Percentiles rank a stretch among this genome's conserved stretches.
phyloP scores from a whole-genome alignment of 192 early-diverging fungal genomes.

The Funneliformis geosporum region DNA sequence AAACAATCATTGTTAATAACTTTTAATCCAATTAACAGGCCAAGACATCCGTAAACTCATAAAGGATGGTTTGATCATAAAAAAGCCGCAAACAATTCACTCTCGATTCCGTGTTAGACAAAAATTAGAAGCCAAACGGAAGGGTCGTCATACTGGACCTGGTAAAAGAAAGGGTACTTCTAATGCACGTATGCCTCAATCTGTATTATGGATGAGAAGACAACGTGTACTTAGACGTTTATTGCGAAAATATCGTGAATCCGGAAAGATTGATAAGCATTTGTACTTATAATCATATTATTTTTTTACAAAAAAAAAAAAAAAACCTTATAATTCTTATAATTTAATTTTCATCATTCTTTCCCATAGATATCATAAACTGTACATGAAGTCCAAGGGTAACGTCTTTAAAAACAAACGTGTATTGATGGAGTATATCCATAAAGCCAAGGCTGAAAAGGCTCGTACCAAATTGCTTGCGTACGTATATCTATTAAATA shows the following conservation, averaged over 20 bases:
- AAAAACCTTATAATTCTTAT: not conserved
- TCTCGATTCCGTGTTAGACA: conserved; percentile 95
- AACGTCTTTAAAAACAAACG: conserved; percentile 99
- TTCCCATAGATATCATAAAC: conserved; percentile 72
- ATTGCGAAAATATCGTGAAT: conserved; percentile 95
- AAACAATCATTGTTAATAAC: not conserved
- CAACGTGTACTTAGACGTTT: conserved; percentile 95
- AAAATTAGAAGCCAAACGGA: conserved; percentile 91
- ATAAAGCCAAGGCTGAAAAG: conserved; percentile 99
- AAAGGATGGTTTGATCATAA: conserved; percentile 97
- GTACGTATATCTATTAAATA: conserved; percentile 2
- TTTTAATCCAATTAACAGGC: conserved; percentile 46
- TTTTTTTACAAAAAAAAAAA: too few species aligned
- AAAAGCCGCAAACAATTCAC: conserved; percentile 83
- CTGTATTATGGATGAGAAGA: conserved; percentile 97
- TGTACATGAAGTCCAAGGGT: conserved; percentile 99
- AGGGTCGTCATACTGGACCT: conserved; percentile 92
- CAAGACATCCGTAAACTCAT: conserved; percentile 96
- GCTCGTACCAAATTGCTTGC: conserved; percentile 85
- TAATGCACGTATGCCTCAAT: conserved; percentile 96
- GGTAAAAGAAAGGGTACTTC: conserved; percentile 95
- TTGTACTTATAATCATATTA: conserved; percentile 59
- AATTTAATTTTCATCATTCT: not conserved
- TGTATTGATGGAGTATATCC: conserved; percentile 99
- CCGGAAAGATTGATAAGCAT: conserved; percentile 97